phyloP scores from a whole-genome alignment of 352 stramenopile species.

The Peronospora destructor region DNA sequence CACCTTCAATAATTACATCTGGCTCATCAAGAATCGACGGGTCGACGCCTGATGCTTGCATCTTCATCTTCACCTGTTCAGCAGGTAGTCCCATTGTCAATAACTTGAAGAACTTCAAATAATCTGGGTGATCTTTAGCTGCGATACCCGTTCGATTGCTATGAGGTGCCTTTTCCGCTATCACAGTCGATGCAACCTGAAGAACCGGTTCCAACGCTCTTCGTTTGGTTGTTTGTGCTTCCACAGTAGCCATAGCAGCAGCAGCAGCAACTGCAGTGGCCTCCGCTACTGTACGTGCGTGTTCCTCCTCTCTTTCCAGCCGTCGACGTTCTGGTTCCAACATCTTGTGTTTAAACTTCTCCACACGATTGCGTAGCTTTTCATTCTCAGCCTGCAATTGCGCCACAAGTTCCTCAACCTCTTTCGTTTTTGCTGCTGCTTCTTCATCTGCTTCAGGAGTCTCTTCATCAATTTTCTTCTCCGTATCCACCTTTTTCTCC shows the following conservation, averaged over 20 bases:
- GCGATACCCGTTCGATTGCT: slow-evolving; percentile 33
- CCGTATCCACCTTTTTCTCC: slow-evolving; percentile 26
- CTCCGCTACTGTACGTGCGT: slow-evolving; percentile 31
- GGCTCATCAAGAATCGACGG: slow-evolving; percentile 58
- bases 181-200: slow-evolving; percentile 12
- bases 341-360: slow-evolving; percentile 71
- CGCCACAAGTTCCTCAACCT: slow-evolving; percentile 34
- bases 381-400: slow-evolving; percentile 74
- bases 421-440: slow-evolving; percentile 17
- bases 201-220: slow-evolving; percentile 2
- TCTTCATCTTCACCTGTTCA: slow-evolving; percentile 85
- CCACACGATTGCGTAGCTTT: slow-evolving; percentile 57
- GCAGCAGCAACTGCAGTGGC: slow-evolving; percentile 24
- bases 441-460: slow-evolving; percentile 27
- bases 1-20: slow-evolving; percentile 55
- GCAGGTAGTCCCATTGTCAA: slow-evolving; percentile 68
- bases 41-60: slow-evolving; percentile 67
- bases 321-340: slow-evolving; percentile 45
- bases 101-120: slow-evolving; percentile 80
- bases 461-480: slow-evolving; percentile 25
- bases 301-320: slow-evolving; percentile 49
- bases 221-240: slow-evolving; percentile 10
- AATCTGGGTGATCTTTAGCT: slow-evolving; percentile 70
- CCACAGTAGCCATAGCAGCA: slow-evolving; percentile 9
- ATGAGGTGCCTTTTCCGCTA: slow-evolving; percentile 9